Conservation (phyloP, 805 yeast genomes). For the Pichia scutulata region DNA sequence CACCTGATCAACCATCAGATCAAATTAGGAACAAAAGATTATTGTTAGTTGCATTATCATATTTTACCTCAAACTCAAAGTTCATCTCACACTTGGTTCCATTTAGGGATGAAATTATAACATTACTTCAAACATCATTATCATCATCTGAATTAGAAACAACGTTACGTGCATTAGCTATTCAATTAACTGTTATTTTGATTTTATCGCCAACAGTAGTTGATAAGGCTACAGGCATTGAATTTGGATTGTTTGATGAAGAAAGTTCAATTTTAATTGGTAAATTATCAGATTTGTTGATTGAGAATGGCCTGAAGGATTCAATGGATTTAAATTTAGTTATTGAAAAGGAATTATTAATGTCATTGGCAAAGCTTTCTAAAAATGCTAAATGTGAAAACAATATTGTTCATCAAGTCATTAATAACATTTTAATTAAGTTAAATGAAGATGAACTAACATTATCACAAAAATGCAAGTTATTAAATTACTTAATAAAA, state of each 20-base stretch:
- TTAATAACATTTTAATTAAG: not conserved
- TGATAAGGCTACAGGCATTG: not conserved
- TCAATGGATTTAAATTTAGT: slow-evolving; percentile 3
- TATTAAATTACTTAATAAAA: slow-evolving; percentile 4
- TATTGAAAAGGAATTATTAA: slow-evolving; percentile 6
- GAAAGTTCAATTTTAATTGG: slow-evolving; percentile 30
- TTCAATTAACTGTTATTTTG: slow-evolving; percentile 55
- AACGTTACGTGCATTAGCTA: slow-evolving; percentile 57
- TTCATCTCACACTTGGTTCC: slow-evolving; percentile 24
- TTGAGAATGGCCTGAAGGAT: slow-evolving; percentile 3
- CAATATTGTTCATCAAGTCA: slow-evolving; percentile 1
- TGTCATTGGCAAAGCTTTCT: slow-evolving; percentile 8
- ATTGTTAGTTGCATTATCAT: slow-evolving; percentile 9
- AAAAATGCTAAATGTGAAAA: slow-evolving; percentile 4
- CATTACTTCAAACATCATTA: slow-evolving; percentile 60
- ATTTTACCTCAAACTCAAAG: slow-evolving; percentile 6
- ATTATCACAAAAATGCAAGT: slow-evolving; percentile 1
- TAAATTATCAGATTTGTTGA: slow-evolving; percentile 5
- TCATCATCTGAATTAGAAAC: slow-evolving; percentile 63
- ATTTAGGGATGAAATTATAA: slow-evolving; percentile 61
- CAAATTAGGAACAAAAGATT: slow-evolving; percentile 8
- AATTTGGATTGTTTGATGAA: slow-evolving; percentile 32
- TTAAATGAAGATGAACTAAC: not conserved
- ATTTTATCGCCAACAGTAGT: slow-evolving; percentile 32
- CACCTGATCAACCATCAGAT: slow-evolving; percentile 9